Evolutionary conservation across 768 basidiomycete genomes (phyloP).

Genomic region (Multifurca ochricompacta): DNA sequence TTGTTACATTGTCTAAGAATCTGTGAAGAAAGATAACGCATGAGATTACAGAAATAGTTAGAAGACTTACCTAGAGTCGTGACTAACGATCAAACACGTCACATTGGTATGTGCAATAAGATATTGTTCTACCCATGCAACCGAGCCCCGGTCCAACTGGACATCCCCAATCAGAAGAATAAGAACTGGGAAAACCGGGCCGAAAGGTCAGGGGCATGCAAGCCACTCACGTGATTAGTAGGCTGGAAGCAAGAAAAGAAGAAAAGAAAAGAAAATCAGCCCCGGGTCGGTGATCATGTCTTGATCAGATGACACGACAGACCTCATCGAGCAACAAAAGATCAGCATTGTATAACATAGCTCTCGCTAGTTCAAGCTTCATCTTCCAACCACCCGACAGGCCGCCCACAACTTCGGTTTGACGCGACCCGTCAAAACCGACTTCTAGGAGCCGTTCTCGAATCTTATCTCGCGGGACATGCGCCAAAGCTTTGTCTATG

Average conservation of each 20-base stretch:
- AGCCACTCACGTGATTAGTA: conserved; percentile 73
- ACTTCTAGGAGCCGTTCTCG: conserved; percentile 75
- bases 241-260: conserved; percentile 42
- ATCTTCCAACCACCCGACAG: conserved; percentile 99
- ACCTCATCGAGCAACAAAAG: conserved; percentile 82
- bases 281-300: conserved; percentile 3
- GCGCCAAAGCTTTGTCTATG: conserved; percentile 60
- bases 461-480: conserved; percentile 62
- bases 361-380: conserved; percentile 93
- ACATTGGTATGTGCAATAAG: conserved; percentile 72
- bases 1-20: conserved; percentile 91
- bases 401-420: conserved; percentile 78
- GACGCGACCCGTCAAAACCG: conserved; percentile 83
- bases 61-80: conserved; percentile 81
- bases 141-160: conserved; percentile 78
- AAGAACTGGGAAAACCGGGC: conserved; percentile 17
- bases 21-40: conserved; percentile 31
- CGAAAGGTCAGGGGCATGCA: conserved; percentile 19
- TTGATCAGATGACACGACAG: conserved; percentile 10
- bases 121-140: conserved; percentile 89
- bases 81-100: conserved; percentile 90
- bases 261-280: too few species aligned
- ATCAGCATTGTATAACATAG: conserved; percentile 94
- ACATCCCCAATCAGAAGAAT: conserved; percentile 11
- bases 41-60: not conserved